These are phyloP conservation scores for Eucalyptus camaldulensis DNA, from an alignment of 345 rosid species.

Conservation along the genomic window DNA sequence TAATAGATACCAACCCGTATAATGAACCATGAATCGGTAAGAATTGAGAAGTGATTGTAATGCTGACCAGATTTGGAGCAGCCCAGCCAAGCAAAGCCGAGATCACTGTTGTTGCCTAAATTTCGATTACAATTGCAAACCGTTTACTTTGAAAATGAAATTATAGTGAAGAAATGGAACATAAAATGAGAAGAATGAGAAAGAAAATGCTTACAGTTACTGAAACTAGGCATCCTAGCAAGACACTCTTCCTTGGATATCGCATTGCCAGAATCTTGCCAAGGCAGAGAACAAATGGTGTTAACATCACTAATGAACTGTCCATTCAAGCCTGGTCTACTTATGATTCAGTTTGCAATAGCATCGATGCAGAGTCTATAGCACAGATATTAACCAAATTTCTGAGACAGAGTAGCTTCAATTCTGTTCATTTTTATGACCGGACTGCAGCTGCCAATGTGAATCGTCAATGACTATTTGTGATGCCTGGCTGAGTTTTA, in stretches of 20 bases:
- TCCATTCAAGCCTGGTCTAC: background rate
- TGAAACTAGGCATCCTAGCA: constrained; percentile 8
- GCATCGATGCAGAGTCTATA: background rate
- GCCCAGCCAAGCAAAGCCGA: constrained; percentile 13
- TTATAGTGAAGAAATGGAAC: background rate
- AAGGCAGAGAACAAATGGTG: background rate
- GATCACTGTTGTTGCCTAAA: constrained; percentile 1
- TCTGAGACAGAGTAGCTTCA: background rate
- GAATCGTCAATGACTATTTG: background rate
- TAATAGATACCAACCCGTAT: background rate
- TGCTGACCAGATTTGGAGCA: constrained; percentile 14
- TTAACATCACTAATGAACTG: background rate
- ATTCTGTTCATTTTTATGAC: background rate
- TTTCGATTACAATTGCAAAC: background rate
- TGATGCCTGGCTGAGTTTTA: background rate
- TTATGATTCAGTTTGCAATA: background rate
- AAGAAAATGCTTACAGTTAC: background rate
- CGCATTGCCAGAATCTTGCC: constrained; percentile 8
- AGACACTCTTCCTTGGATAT: constrained; percentile 6
- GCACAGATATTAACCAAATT: background rate
- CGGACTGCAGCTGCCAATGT: background rate
- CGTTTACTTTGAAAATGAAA: background rate
- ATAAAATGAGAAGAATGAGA: background rate
- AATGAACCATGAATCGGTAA: background rate
- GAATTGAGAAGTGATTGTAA: background rate